These are phyloP conservation scores for Phaeodactylum tricornutum DNA, from an alignment of 108 stramenopile genomes.

Conservation along the genomic window DNA sequence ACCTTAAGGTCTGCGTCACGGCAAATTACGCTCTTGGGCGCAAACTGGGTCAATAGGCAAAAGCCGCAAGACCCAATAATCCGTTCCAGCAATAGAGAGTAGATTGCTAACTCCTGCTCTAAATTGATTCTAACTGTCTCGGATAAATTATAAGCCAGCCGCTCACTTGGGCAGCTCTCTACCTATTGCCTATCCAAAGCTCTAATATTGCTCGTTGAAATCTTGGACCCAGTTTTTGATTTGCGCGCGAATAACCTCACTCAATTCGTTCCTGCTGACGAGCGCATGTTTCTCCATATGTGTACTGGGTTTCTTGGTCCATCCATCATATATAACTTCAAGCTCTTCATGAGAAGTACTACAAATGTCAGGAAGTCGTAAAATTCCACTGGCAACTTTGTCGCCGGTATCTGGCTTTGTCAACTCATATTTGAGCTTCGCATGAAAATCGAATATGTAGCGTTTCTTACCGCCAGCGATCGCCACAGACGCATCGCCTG, in stretches of 20 bases:
- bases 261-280: constrained; percentile 28
- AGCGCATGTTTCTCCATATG: constrained; percentile 8
- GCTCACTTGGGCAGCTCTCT: too few species aligned
- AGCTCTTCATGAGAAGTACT: constrained; percentile 64
- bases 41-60: too few species aligned
- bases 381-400: constrained; percentile 47
- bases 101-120: too few species aligned
- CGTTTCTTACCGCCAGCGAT: constrained; percentile 87
- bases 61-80: too few species aligned
- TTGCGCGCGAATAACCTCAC: constrained; percentile 42
- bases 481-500: constrained; percentile 91
- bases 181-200: too few species aligned
- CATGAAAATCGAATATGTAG: constrained; percentile 87
- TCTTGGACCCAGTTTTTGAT: constrained; percentile 59
- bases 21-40: too few species aligned
- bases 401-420: constrained; percentile 26
- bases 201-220: constrained; percentile 55
- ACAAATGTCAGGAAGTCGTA: constrained; percentile 67
- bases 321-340: constrained; percentile 45
- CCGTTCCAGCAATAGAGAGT: too few species aligned
- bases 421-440: constrained; percentile 56
- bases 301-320: constrained; percentile 45
- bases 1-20: too few species aligned
- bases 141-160: too few species aligned
- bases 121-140: too few species aligned